Evolutionary conservation across 2,329 filamentous ascomycete species (phyloP).

Genomic region (Corniculantispora saksenae): DNA sequence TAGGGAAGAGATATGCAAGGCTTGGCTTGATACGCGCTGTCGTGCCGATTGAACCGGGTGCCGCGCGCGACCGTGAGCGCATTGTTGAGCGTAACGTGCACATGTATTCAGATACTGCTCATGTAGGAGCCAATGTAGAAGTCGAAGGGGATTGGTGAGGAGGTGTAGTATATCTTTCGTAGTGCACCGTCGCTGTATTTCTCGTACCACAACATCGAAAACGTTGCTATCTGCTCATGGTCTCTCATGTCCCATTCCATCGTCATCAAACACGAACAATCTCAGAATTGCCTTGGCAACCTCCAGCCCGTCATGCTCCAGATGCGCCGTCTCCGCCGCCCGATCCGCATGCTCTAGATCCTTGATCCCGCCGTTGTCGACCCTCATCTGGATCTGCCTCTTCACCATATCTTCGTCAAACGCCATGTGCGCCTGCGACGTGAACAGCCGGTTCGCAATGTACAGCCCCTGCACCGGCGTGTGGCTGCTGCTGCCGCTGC

Average conservation of each 20-base stretch:
- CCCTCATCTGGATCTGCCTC: slow-evolving; percentile 61
- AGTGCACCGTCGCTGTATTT: no score
- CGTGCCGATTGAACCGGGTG: no score
- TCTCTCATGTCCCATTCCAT: slow-evolving; percentile 34
- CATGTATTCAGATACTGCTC: no score
- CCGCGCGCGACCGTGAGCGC: no score
- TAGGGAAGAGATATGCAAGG: no score
- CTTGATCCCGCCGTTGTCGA: slow-evolving; percentile 62
- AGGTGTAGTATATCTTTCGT: no score
- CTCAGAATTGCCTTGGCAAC: slow-evolving; percentile 68
- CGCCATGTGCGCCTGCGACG: slow-evolving; percentile 78
- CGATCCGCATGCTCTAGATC: slow-evolving; percentile 61
- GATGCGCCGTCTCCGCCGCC: slow-evolving; percentile 60
- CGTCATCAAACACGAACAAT: slow-evolving; percentile 52
- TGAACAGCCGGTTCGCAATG: slow-evolving; percentile 62
- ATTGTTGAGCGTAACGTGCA: no score
- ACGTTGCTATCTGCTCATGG: no score
- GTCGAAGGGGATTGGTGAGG: no score
- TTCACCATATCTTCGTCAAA: slow-evolving; percentile 70
- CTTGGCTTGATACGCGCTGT: no score
- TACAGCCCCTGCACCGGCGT: slow-evolving; percentile 78
- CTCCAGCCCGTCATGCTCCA: slow-evolving; percentile 69
- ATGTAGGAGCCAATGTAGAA: no score
- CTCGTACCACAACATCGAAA: no score
- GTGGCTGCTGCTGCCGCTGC: slow-evolving; percentile 57